Percentiles rank a stretch among this genome's conserved stretches.
Evolutionary conservation across 805 yeast genomes (phyloP).

Genomic region (Zygosaccharomyces siamensis): DNA sequence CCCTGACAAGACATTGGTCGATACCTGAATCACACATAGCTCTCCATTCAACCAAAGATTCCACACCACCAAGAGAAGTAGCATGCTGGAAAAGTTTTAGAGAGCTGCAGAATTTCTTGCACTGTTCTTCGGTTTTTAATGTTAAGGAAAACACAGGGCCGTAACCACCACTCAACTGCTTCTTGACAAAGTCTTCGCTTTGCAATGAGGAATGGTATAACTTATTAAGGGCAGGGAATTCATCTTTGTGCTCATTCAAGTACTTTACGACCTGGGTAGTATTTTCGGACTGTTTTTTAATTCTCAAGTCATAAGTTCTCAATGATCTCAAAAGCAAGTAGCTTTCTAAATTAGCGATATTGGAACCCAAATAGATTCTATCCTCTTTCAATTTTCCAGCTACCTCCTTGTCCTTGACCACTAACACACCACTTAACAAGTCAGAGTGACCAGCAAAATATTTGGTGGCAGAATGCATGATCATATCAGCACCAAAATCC

Average conservation of each 20-base stretch:
- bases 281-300: constrained; percentile 57
- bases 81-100: constrained; percentile 80
- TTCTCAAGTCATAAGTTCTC: constrained; percentile 73
- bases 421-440: constrained; percentile 73
- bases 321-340: constrained; percentile 72
- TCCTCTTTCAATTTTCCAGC: constrained; percentile 51
- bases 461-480: constrained; percentile 92
- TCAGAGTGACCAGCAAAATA: constrained; percentile 97
- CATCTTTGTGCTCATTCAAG: constrained; percentile 45
- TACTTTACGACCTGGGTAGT: constrained; percentile 59
- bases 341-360: constrained; percentile 71
- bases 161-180: constrained; percentile 61
- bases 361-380: constrained; percentile 71
- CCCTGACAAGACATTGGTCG: constrained; percentile 55
- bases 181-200: constrained; percentile 56
- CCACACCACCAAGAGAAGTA: constrained; percentile 89
- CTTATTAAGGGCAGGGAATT: constrained; percentile 44
- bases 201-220: constrained; percentile 77
- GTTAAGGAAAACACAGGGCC: constrained; percentile 75
- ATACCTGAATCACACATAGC: constrained; percentile 61
- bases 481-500: constrained; percentile 75
- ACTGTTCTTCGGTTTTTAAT: constrained; percentile 46
- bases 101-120: constrained; percentile 58
- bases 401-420: constrained; percentile 51
- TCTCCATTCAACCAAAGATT: constrained; percentile 88